Conservation (phyloP, 2,329 filamentous ascomycete species). For the Aspergillus texensis region DNA sequence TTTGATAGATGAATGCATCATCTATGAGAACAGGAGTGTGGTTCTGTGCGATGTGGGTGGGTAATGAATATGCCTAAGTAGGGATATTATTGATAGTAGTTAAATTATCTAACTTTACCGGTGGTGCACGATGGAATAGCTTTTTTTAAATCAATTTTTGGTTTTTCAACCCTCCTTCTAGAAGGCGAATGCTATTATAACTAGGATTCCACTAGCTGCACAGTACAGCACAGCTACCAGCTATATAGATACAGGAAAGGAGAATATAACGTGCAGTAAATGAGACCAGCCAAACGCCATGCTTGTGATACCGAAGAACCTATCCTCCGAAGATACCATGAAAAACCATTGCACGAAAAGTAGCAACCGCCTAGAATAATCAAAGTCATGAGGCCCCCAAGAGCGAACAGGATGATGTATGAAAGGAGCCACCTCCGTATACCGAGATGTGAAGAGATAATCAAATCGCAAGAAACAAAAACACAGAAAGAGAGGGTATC, state of each 20-base stretch:
- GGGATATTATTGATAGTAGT: too few species aligned
- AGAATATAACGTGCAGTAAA: not conserved
- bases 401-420: conserved; percentile 3
- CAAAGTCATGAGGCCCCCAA: not conserved
- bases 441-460: conserved; percentile 8
- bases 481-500: conserved; percentile 33
- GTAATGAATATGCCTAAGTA: not conserved
- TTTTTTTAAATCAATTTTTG: not conserved
- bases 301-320: not conserved
- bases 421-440: conserved; percentile 6
- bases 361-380: not conserved
- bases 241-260: conserved; percentile 12
- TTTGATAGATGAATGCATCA: too few species aligned
- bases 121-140: not conserved
- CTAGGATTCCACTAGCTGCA: not conserved
- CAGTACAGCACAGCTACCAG: not conserved
- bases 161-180: not conserved
- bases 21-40: too few species aligned
- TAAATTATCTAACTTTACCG: not conserved
- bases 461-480: conserved; percentile 1
- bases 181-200: not conserved
- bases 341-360: not conserved
- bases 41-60: not conserved
- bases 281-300: conserved; percentile 4
- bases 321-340: not conserved